Evolutionary conservation across 768 basidiomycete species (phyloP).

Genomic region (Tricholoma flavovirens): DNA sequence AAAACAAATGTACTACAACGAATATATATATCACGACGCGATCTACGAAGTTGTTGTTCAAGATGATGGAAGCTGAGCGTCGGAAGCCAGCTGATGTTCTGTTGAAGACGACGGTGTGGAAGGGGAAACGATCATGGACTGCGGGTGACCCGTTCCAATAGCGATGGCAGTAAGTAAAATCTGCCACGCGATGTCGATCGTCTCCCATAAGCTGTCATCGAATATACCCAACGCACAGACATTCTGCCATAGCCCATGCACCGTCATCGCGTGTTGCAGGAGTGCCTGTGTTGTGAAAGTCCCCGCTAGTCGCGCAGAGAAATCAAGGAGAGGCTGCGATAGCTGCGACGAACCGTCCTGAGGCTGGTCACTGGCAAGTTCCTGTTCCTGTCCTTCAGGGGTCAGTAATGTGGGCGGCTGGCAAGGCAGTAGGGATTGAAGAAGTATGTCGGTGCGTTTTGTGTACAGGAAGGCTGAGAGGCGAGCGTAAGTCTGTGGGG

Average conservation of each 20-base stretch:
- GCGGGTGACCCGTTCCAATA: conserved; percentile 36
- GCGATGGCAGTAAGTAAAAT: conserved; percentile 57
- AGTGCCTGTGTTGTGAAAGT: conserved; percentile 43
- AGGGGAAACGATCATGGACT: conserved; percentile 10
- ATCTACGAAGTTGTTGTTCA: neutral
- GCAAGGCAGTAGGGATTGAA: conserved; percentile 44
- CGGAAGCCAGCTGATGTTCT: neutral
- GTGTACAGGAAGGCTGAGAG: conserved; percentile 66
- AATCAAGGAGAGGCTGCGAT: conserved; percentile 7
- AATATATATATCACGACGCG: neutral
- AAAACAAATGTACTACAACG: neutral
- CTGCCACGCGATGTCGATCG: conserved; percentile 60
- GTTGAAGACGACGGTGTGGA: neutral
- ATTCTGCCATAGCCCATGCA: conserved; percentile 72
- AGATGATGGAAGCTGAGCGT: neutral
- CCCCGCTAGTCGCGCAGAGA: conserved; percentile 30
- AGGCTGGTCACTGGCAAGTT: too few relatives aligned
- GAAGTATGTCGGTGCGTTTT: conserved; percentile 44
- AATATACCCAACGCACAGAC: conserved; percentile 62
- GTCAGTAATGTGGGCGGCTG: conserved; percentile 25
- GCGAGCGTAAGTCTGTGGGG: conserved; percentile 52
- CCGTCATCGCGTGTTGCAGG: conserved; percentile 38
- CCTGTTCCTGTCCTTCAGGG: conserved; percentile 16
- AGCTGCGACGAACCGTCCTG: conserved; percentile 7
- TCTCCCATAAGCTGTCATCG: conserved; percentile 61